Evolutionary conservation across 1,139 yeast species (phyloP).

Genomic region (Lodderomyces theae): DNA sequence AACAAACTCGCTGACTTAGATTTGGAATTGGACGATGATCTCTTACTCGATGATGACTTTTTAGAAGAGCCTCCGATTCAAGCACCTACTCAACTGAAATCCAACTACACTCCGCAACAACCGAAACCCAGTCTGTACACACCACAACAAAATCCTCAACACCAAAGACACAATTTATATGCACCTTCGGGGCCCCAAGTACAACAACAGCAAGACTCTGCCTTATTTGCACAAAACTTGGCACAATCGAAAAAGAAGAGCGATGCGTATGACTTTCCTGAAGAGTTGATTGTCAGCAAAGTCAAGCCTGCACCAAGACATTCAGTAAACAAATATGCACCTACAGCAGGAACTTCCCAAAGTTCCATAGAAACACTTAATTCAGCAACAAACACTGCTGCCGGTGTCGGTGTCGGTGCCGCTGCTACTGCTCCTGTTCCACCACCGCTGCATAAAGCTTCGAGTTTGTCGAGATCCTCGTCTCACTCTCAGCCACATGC

Average conservation of each 20-base stretch:
- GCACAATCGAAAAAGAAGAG: slow-evolving; percentile 54
- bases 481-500: neutral
- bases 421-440: no score
- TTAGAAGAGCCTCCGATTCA: slow-evolving; percentile 8
- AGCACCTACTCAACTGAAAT: neutral
- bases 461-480: slow-evolving; percentile 1
- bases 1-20: slow-evolving; percentile 12
- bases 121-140: slow-evolving; percentile 3
- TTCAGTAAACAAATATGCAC: slow-evolving; percentile 23
- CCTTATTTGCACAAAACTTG: slow-evolving; percentile 21
- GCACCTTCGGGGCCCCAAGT: slow-evolving; percentile 5
- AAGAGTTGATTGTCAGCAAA: slow-evolving; percentile 48
- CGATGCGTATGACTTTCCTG: slow-evolving; percentile 80
- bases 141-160: slow-evolving; percentile 7
- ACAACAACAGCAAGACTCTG: neutral
- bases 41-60: slow-evolving; percentile 18
- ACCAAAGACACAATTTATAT: slow-evolving; percentile 5
- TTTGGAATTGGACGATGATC: slow-evolving; percentile 16
- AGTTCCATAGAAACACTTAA: slow-evolving; percentile 3
- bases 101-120: slow-evolving; percentile 2
- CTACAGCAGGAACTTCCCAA: slow-evolving; percentile 21
- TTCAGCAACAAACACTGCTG: slow-evolving; percentile 14
- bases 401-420: no score
- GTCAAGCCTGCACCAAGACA: slow-evolving; percentile 36
- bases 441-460: slow-evolving; percentile 5